phyloP scores from a whole-genome alignment of 176 grass and related monocot species.

The Poa pratensis region DNA sequence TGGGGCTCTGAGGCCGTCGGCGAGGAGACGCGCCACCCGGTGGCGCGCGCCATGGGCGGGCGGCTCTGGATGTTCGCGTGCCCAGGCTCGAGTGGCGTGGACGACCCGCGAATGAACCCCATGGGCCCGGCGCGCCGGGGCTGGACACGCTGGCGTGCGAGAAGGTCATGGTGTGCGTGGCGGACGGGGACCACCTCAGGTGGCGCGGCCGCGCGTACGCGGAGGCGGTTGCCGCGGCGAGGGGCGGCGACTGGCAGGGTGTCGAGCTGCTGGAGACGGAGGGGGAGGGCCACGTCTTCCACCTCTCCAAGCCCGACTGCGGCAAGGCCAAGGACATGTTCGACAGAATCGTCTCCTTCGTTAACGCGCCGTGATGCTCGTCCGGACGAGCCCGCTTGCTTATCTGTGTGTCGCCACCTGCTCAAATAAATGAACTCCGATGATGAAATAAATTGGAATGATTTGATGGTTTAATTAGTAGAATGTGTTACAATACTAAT shows the following conservation, averaged over 20 bases:
- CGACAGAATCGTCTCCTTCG: conserved; percentile 12
- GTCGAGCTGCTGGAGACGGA: conserved; percentile 2
- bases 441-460: not conserved
- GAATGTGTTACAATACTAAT: no score
- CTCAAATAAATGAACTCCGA: not conserved
- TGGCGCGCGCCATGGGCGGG: conserved; percentile 10
- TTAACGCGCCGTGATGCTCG: not conserved
- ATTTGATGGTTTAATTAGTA: no score
- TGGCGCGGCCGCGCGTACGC: conserved; percentile 27
- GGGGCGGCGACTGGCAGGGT: conserved; percentile 1
- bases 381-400: not conserved
- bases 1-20: conserved; percentile 25
- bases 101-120: conserved; percentile 26
- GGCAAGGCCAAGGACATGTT: conserved; percentile 27
- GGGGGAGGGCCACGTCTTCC: conserved; percentile 19
- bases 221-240: not conserved
- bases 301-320: conserved; percentile 10
- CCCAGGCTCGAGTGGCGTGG: not conserved
- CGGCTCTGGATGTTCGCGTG: conserved; percentile 19
- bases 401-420: not conserved
- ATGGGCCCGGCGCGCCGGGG: conserved; percentile 11
- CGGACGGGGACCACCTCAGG: conserved; percentile 20
- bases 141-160: conserved; percentile 4
- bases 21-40: conserved; percentile 21
- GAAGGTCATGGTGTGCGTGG: conserved; percentile 14